Evolutionary conservation across 2,329 filamentous ascomycete species (phyloP).

Genomic region (Cladophialophora immunda): DNA sequence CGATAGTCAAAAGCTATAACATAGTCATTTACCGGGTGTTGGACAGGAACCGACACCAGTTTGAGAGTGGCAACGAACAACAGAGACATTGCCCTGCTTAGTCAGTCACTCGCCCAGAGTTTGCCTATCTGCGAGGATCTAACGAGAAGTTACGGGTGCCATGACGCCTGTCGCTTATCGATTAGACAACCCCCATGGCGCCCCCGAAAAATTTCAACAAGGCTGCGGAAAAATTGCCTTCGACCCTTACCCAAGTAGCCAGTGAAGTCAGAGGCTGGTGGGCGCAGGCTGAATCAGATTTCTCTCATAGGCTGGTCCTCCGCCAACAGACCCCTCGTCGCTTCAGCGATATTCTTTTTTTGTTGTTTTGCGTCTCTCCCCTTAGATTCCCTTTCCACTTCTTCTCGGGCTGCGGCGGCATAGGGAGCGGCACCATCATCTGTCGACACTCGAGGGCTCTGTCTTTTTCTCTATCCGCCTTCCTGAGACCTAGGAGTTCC

Average conservation of each 20-base stretch:
- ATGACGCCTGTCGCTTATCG: slow-evolving; percentile 25
- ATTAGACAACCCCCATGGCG: slow-evolving; percentile 2
- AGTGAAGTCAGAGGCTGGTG: slow-evolving; percentile 10
- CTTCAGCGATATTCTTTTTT: slow-evolving; percentile 13
- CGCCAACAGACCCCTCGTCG: background rate
- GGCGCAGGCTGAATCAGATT: slow-evolving; percentile 34
- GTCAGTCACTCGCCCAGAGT: background rate
- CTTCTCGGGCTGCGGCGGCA: slow-evolving; percentile 8
- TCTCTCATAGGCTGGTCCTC: slow-evolving; percentile 15
- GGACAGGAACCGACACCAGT: background rate
- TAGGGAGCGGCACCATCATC: background rate
- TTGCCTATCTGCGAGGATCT: background rate
- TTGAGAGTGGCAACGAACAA: background rate
- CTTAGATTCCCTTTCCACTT: slow-evolving; percentile 15
- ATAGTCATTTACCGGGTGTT: background rate
- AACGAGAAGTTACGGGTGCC: too few species aligned
- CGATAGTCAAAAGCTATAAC: background rate
- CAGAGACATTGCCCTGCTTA: background rate
- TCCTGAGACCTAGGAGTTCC: background rate
- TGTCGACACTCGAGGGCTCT: background rate
- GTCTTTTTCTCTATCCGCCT: background rate
- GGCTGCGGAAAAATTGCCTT: slow-evolving; percentile 28
- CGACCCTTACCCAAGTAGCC: slow-evolving; percentile 6
- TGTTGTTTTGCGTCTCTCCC: slow-evolving; percentile 4
- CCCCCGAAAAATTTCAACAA: slow-evolving; percentile 26